Evolutionary conservation across 2,329 filamentous ascomycete species (phyloP).

Genomic region (Clonostachys solani): DNA sequence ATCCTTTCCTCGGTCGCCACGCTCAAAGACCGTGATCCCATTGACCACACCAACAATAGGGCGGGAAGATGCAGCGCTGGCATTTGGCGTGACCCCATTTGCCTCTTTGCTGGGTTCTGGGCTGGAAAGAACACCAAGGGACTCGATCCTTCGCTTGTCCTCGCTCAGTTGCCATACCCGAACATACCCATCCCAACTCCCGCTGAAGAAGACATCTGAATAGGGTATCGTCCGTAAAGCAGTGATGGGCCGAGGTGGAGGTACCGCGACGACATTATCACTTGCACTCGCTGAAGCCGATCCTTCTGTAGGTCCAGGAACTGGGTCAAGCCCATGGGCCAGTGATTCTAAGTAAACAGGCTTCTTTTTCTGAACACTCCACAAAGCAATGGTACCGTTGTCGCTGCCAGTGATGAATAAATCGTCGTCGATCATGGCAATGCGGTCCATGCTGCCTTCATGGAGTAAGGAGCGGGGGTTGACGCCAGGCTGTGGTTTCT

Average conservation of each 20-base stretch:
- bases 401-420: slow-evolving; percentile 92
- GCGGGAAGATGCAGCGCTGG: slow-evolving; percentile 5
- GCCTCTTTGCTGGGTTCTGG: slow-evolving; percentile 4
- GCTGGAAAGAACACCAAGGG: slow-evolving; percentile 61
- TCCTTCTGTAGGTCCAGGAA: slow-evolving; percentile 61
- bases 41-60: slow-evolving; percentile 76
- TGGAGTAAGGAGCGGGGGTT: slow-evolving; percentile 51
- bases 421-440: slow-evolving; percentile 84
- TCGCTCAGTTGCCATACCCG: slow-evolving; percentile 80
- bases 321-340: slow-evolving; percentile 80
- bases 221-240: slow-evolving; percentile 83
- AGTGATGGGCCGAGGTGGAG: slow-evolving; percentile 84
- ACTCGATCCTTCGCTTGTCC: slow-evolving; percentile 76
- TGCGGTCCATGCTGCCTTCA: slow-evolving; percentile 86
- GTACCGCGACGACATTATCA: slow-evolving; percentile 51
- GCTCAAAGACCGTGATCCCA: slow-evolving; percentile 81
- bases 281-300: slow-evolving; percentile 44
- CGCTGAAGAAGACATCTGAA: slow-evolving; percentile 83
- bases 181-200: slow-evolving; percentile 86
- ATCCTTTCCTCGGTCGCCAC: slow-evolving; percentile 70
- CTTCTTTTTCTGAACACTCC: slow-evolving; percentile 94
- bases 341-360: slow-evolving; percentile 74
- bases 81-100: slow-evolving; percentile 15
- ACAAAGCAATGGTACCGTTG: slow-evolving; percentile 81
- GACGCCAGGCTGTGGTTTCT: slow-evolving; percentile 41